phyloP scores from a whole-genome alignment of 768 basidiomycete species.

The Amanita brunnescens region DNA sequence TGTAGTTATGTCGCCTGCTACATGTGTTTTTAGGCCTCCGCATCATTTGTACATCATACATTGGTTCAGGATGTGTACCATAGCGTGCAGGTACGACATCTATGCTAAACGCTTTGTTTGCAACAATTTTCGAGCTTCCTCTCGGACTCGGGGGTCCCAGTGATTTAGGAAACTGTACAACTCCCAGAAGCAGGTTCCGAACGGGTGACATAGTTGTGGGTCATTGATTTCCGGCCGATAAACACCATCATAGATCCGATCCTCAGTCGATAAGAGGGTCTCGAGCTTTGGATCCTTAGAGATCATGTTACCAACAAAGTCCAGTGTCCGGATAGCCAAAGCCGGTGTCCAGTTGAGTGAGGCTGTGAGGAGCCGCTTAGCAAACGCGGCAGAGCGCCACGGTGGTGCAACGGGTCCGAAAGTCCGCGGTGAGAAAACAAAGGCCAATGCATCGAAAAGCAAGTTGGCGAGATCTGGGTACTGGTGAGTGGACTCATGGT shows the following conservation, averaged over 20 bases:
- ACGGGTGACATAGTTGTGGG: constrained; percentile 74
- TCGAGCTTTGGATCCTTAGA: constrained; percentile 75
- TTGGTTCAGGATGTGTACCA: background rate
- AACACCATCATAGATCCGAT: constrained; percentile 74
- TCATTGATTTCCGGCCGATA: constrained; percentile 85
- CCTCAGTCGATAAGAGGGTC: constrained; percentile 79
- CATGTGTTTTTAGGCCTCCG: constrained; percentile 5
- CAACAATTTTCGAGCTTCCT: constrained; percentile 52
- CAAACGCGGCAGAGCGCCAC: constrained; percentile 82
- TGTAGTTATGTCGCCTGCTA: background rate
- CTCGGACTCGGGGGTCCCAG: constrained; percentile 59
- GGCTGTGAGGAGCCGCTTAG: constrained; percentile 81
- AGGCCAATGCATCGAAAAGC: constrained; percentile 77
- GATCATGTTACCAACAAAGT: constrained; percentile 65
- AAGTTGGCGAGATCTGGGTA: constrained; percentile 47
- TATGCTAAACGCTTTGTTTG: constrained; percentile 33
- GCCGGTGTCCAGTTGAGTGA: constrained; percentile 74
- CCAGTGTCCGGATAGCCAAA: constrained; percentile 56
- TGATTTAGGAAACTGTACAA: constrained; percentile 55
- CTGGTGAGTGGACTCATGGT: background rate
- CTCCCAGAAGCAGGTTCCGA: constrained; percentile 86
- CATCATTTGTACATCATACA: background rate
- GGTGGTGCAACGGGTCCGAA: constrained; percentile 47
- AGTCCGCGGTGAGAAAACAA: constrained; percentile 72
- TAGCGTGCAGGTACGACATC: constrained; percentile 1